Evolutionary conservation across 164 flowering plant genomes (phyloP).

Genomic region (Paratinospora sagittata): DNA sequence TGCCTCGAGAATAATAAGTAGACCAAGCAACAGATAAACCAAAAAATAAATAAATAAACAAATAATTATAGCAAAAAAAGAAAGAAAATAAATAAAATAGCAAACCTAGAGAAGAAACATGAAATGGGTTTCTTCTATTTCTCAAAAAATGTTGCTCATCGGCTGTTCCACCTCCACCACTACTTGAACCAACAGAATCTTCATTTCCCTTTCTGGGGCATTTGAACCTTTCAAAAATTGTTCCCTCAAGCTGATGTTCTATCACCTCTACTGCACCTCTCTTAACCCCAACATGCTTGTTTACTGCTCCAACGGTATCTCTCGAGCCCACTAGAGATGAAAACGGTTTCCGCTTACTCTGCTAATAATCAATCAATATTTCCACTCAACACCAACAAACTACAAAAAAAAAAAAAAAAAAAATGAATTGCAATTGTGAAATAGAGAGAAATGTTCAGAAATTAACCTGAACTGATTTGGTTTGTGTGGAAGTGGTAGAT

Average conservation of each 20-base stretch:
- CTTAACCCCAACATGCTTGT: conserved; percentile 13
- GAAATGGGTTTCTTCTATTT: conserved; percentile 36
- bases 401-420: not conserved
- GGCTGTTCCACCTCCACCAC: conserved; percentile 14
- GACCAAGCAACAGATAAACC: not conserved
- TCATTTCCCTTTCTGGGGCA: conserved; percentile 16
- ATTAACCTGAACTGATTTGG: conserved; percentile 45
- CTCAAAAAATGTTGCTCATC: conserved; percentile 24
- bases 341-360: conserved; percentile 46
- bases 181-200: conserved; percentile 7
- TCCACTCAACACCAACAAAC: not conserved
- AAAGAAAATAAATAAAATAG: no score
- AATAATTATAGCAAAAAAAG: no score
- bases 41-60: not conserved
- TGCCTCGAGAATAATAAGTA: no score
- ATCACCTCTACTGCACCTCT: conserved; percentile 17
- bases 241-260: conserved; percentile 22
- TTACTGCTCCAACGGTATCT: conserved; percentile 10
- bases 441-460: no score
- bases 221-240: conserved; percentile 45
- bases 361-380: conserved; percentile 8
- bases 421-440: no score
- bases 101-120: conserved; percentile 26
- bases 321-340: conserved; percentile 20
- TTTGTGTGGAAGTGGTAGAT: conserved; percentile 23